phyloP scores from a whole-genome alignment of 768 basidiomycete genomes.

The Suillus paluster region DNA sequence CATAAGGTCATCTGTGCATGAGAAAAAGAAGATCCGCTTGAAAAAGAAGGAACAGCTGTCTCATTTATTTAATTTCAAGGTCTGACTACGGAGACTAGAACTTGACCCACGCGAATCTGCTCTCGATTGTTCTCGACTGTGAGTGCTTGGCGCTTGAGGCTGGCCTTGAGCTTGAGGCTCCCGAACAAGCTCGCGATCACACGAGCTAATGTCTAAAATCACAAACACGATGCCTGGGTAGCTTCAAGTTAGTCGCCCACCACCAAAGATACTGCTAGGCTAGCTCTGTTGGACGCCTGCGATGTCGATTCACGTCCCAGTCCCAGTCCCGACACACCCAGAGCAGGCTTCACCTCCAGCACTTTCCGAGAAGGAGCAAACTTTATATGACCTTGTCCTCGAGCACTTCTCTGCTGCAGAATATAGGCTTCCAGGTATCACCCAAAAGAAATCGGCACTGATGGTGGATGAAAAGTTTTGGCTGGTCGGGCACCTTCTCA shows the following conservation, averaged over 20 bases:
- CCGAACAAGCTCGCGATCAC: constrained; percentile 5
- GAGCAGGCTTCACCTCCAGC: constrained; percentile 33
- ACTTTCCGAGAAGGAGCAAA: constrained; percentile 50
- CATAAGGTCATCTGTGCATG: no score
- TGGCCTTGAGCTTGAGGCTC: not conserved
- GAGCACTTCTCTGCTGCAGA: constrained; percentile 55
- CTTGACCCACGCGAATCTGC: no score
- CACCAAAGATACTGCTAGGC: not conserved
- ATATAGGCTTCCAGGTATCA: constrained; percentile 54
- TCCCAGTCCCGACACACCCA: constrained; percentile 28
- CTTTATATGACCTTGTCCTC: constrained; percentile 57
- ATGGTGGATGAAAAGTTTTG: constrained; percentile 76
- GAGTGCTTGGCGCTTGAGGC: no score
- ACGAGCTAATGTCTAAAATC: not conserved
- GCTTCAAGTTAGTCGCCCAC: not conserved
- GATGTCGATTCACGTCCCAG: constrained; percentile 19
- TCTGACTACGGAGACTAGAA: no score
- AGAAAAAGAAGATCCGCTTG: no score
- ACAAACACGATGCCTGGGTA: not conserved
- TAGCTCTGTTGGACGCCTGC: constrained; percentile 3
- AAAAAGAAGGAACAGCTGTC: no score
- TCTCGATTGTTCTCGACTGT: no score
- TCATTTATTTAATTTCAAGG: no score
- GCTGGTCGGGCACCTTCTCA: constrained; percentile 48
- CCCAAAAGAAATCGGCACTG: constrained; percentile 48